These are phyloP conservation scores for Nadsonia commutata DNA, from an alignment of 1,139 yeast genomes.

Conservation along the genomic window DNA sequence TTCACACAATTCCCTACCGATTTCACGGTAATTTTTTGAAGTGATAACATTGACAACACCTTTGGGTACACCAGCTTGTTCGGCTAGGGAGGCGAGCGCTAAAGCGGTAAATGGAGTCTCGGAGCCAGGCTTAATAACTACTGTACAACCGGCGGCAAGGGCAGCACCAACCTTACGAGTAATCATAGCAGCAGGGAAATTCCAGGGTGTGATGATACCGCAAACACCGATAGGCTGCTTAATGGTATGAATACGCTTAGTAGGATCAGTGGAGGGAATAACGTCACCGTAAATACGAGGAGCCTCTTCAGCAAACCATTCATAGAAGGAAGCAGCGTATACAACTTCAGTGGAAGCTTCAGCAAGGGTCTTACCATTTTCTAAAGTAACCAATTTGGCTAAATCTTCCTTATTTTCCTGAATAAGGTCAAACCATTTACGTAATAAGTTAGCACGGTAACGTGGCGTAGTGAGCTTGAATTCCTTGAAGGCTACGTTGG, in stretches of 20 bases:
- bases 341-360: constrained; percentile 68
- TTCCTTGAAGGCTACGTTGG: constrained; percentile 42
- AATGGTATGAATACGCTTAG: constrained; percentile 46
- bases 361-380: constrained; percentile 68
- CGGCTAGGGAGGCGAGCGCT: constrained; percentile 59
- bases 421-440: constrained; percentile 48
- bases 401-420: constrained; percentile 56
- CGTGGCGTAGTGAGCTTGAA: constrained; percentile 47
- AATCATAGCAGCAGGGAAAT: constrained; percentile 90
- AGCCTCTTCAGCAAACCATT: constrained; percentile 84
- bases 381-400: constrained; percentile 58
- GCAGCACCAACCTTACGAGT: constrained; percentile 87
- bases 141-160: constrained; percentile 83
- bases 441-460: constrained; percentile 50
- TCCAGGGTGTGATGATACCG: constrained; percentile 91
- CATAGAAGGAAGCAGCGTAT: constrained; percentile 67
- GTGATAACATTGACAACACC: constrained; percentile 67
- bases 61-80: constrained; percentile 74
- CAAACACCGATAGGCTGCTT: constrained; percentile 84
- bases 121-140: constrained; percentile 77
- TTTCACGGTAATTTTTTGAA: constrained; percentile 31
- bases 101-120: constrained; percentile 83
- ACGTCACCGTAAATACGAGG: constrained; percentile 62
- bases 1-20: constrained; percentile 61
- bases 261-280: constrained; percentile 45